Conservation (phyloP, 345 rosid genomes). For the Dimocarpus longan region DNA sequence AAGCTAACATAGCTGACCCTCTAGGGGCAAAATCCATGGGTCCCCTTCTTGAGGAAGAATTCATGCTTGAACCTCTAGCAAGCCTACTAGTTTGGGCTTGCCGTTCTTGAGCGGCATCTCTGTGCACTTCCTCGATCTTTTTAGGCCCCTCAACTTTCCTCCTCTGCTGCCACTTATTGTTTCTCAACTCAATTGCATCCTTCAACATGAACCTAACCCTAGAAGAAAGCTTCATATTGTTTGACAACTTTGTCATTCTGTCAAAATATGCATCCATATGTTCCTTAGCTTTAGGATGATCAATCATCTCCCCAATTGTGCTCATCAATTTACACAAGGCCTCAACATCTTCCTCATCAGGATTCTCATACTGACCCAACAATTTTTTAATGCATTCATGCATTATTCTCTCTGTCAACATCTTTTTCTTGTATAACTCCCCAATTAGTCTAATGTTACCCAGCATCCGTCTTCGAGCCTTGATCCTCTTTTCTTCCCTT, state of each 20-base stretch:
- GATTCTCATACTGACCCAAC: constrained; percentile 72
- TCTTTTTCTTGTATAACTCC: constrained; percentile 87
- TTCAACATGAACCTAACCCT: constrained; percentile 94
- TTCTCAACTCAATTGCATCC: constrained; percentile 86
- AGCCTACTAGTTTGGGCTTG: constrained; percentile 74
- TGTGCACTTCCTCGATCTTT: constrained; percentile 95
- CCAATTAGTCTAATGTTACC: constrained; percentile 98
- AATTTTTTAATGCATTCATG: constrained; percentile 79
- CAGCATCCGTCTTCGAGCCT: constrained; percentile 88
- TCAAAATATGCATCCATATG: constrained; percentile 83
- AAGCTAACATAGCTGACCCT: constrained; percentile 63
- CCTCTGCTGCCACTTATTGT: constrained; percentile 96
- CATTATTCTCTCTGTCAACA: constrained; percentile 96
- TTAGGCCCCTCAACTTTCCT: constrained; percentile 99
- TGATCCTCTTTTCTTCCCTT: constrained; percentile 84
- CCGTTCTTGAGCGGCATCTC: constrained; percentile 98
- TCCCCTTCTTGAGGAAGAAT: constrained; percentile 60
- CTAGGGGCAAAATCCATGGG: constrained; percentile 76
- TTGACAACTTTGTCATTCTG: constrained; percentile 63
- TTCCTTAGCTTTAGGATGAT: constrained; percentile 65
- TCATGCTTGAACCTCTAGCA: constrained; percentile 66
- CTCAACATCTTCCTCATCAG: constrained; percentile 93
- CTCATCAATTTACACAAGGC: constrained; percentile 92
- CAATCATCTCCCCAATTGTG: constrained; percentile 92
- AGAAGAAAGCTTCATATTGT: constrained; percentile 71